Conservation (phyloP, 139 green algal species). For the Zygnema circumcarinatum region DNA sequence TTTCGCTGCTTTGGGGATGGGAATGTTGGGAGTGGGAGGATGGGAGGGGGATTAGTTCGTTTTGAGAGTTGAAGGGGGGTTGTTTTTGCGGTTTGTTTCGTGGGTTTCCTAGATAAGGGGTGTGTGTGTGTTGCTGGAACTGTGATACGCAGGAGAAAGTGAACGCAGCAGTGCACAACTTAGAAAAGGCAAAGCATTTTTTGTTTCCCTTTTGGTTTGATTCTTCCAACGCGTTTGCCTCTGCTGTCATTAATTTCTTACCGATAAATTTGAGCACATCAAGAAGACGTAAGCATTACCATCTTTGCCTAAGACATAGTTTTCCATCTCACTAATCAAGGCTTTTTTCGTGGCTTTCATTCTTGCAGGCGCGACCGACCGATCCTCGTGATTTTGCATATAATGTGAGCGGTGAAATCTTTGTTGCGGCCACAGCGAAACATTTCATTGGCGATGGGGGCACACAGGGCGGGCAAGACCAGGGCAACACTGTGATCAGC, state of each 20-base stretch:
- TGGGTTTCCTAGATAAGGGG: background rate
- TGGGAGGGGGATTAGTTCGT: background rate
- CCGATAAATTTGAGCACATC: no score
- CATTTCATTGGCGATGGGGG: constrained; percentile 49
- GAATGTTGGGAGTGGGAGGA: background rate
- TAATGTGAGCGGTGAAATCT: background rate
- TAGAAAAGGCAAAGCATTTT: background rate
- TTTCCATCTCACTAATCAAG: background rate
- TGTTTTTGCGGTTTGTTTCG: background rate
- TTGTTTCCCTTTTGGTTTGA: background rate
- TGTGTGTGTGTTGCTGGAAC: background rate
- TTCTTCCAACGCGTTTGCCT: no score
- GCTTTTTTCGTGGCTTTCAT: background rate
- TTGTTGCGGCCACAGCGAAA: constrained; percentile 49
- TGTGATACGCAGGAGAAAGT: background rate
- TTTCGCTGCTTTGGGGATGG: background rate
- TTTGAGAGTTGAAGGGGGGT: background rate
- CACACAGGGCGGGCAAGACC: constrained; percentile 27
- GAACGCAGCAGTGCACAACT: background rate
- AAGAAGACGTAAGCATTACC: background rate
- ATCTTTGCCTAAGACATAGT: background rate
- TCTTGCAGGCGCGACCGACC: background rate
- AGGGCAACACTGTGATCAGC: constrained; percentile 10
- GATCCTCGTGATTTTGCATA: background rate
- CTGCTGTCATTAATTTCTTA: background rate